phyloP scores from a whole-genome alignment of 2,329 filamentous ascomycete species.

The Neoarthrinium moseri region DNA sequence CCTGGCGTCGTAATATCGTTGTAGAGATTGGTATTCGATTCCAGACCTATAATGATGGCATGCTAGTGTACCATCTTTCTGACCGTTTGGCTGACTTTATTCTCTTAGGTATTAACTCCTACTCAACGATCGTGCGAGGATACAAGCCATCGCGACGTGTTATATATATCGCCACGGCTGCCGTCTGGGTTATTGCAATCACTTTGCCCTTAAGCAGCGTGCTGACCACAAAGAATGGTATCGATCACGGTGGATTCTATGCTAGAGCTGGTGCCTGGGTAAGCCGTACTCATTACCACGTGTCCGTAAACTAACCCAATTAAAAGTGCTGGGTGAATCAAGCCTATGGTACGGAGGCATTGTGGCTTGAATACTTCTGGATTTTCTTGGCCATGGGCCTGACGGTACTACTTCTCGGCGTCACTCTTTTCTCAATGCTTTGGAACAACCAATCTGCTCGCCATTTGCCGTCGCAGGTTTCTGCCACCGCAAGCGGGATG shows the following conservation, averaged over 20 bases:
- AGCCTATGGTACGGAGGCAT: background rate
- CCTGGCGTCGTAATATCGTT: background rate
- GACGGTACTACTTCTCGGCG: background rate
- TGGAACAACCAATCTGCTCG: constrained; percentile 1
- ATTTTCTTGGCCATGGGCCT: constrained; percentile 6
- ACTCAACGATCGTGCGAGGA: constrained; percentile 1
- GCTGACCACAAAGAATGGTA: constrained; percentile 1
- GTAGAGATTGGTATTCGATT: background rate
- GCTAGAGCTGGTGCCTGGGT: constrained; percentile 5
- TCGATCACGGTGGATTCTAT: constrained; percentile 4
- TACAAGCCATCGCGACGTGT: background rate
- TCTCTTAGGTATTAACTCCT: constrained; percentile 2
- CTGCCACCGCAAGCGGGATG: background rate
- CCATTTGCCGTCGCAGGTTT: background rate
- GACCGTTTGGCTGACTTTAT: background rate
- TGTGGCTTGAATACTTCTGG: constrained; percentile 7
- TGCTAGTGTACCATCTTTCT: background rate
- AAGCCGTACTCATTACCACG: background rate
- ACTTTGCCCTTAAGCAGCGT: background rate
- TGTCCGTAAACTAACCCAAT: background rate
- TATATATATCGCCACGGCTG: background rate
- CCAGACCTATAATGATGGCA: background rate
- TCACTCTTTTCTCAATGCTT: background rate
- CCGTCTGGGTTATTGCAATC: constrained; percentile 1
- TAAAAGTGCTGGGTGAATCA: constrained; percentile 7